phyloP scores from a whole-genome alignment of 306 rosid species.

The Fragaria nilgerrensis region DNA sequence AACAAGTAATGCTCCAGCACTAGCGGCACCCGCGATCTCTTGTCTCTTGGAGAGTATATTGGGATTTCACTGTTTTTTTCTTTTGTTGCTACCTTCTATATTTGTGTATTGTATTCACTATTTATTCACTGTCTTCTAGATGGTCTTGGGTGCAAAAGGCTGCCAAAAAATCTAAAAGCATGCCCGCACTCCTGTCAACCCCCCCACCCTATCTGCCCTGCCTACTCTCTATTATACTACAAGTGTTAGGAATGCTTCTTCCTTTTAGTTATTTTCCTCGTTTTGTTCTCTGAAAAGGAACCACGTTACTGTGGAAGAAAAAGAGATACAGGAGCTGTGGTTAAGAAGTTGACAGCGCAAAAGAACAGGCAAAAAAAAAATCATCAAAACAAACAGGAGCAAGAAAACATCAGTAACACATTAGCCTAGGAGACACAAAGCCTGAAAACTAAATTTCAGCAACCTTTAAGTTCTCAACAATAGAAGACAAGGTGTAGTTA shows the following conservation, averaged over 20 bases:
- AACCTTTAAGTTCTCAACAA: not conserved
- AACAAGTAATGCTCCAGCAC: not conserved
- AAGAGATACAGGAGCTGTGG: not conserved
- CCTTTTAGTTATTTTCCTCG: not conserved
- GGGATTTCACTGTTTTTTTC: not conserved
- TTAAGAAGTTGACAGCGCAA: not conserved
- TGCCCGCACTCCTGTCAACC: not conserved
- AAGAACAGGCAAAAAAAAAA: not conserved
- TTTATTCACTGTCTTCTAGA: not conserved
- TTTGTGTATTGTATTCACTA: not conserved
- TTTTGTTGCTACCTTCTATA: not conserved
- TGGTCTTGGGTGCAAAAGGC: not conserved
- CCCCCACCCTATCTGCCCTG: not conserved
- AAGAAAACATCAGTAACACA: not conserved
- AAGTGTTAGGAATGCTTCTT: not conserved
- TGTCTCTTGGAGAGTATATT: not conserved
- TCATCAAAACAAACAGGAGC: not conserved
- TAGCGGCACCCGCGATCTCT: not conserved
- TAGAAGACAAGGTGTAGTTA: not conserved
- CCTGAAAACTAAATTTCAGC: not conserved
- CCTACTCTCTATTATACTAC: not conserved
- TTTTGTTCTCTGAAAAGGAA: not conserved
- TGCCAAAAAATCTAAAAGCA: not conserved
- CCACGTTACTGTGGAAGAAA: not conserved
- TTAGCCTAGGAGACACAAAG: not conserved